Conservation (phyloP, 345 rosid genomes). For the Trapa bicornis region DNA sequence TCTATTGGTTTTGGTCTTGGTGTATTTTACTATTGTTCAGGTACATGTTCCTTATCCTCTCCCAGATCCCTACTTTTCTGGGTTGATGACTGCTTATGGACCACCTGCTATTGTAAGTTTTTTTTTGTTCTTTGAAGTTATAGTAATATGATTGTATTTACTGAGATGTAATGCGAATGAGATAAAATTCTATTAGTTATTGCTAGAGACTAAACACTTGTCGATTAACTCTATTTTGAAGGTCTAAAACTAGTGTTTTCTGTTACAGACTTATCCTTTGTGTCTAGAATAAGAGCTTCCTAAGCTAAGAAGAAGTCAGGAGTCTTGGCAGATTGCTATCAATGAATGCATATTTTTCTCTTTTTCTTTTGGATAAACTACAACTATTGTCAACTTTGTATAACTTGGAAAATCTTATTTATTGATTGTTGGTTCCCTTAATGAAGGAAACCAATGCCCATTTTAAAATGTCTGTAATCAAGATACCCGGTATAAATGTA, state of each 20-base stretch:
- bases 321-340: too few species aligned
- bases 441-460: neutral
- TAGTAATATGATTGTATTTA: neutral
- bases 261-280: neutral
- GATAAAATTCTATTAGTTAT: neutral
- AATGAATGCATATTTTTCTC: too few species aligned
- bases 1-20: neutral
- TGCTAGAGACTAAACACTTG: neutral
- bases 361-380: too few species aligned
- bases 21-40: conserved; percentile 14
- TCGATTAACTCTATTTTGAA: neutral
- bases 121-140: neutral
- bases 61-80: conserved; percentile 25
- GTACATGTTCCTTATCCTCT: conserved; percentile 14
- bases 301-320: too few species aligned
- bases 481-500: neutral
- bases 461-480: neutral
- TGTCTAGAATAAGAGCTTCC: too few species aligned
- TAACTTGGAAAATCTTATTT: too few species aligned
- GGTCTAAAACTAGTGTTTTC: neutral
- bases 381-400: too few species aligned
- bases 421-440: too few species aligned
- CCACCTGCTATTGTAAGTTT: conserved; percentile 35
- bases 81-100: conserved; percentile 27
- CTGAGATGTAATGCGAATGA: neutral